Evolutionary conservation across 202 grass and related monocot species (phyloP).

Genomic region (Panicum hallii): DNA sequence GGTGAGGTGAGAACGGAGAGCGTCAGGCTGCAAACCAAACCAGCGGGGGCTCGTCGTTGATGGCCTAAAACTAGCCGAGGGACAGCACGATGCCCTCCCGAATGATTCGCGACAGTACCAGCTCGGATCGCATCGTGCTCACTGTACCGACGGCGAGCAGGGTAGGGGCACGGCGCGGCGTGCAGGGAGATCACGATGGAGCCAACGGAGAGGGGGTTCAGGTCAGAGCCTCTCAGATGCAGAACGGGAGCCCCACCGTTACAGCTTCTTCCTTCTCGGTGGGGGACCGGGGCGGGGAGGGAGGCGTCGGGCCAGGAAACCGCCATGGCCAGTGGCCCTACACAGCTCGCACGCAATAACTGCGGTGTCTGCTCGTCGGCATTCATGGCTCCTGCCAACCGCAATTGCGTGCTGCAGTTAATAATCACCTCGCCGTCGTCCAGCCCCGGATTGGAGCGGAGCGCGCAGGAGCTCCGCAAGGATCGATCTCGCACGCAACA

Average conservation of each 20-base stretch:
- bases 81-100: not conserved
- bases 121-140: not conserved
- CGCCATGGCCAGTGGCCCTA: not conserved
- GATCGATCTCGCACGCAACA: not conserved
- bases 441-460: not conserved
- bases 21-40: not conserved
- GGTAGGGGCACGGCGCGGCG: not conserved
- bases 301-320: not conserved
- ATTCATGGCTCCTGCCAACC: conserved; percentile 32
- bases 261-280: not conserved
- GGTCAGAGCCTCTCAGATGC: not conserved
- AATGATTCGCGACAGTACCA: not conserved
- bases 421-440: not conserved
- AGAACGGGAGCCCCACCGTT: not conserved
- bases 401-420: conserved; percentile 35
- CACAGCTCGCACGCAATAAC: conserved; percentile 22
- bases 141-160: not conserved
- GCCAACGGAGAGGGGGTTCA: not conserved
- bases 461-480: not conserved
- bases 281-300: not conserved
- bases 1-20: no score
- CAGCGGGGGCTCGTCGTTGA: not conserved
- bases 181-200: not conserved
- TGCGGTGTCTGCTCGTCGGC: not conserved
- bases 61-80: not conserved